phyloP scores from a whole-genome alignment of 2,329 filamentous ascomycete genomes.

The Fusarium sp. region DNA sequence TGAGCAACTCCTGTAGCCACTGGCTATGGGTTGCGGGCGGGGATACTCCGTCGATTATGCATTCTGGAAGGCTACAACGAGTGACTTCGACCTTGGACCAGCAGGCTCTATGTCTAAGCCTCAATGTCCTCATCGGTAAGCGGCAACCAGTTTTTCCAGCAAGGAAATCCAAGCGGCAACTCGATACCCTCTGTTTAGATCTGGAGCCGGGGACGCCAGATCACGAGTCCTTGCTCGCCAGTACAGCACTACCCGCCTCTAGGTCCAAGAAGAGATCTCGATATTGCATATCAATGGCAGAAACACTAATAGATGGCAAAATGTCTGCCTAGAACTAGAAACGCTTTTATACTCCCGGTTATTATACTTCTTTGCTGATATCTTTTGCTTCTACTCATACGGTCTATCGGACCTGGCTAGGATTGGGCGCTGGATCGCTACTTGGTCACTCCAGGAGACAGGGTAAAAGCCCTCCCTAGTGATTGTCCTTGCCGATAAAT shows the following conservation, averaged over 20 bases:
- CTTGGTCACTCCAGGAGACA: neutral
- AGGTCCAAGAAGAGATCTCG: neutral
- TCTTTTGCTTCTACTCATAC: constrained; percentile 9
- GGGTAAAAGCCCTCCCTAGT: neutral
- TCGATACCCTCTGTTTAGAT: neutral
- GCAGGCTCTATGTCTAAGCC: constrained; percentile 1
- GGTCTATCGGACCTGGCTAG: constrained; percentile 10
- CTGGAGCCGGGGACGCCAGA: neutral
- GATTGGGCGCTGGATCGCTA: constrained; percentile 16
- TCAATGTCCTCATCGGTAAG: constrained; percentile 1
- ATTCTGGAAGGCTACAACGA: constrained; percentile 3
- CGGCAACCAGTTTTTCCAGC: neutral
- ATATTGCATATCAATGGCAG: neutral
- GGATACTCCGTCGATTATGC: neutral
- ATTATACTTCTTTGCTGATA: constrained; percentile 10
- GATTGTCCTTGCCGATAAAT: neutral
- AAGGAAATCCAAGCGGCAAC: neutral
- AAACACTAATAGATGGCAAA: neutral
- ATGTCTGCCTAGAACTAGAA: neutral
- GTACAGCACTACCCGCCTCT: neutral
- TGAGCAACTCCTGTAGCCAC: constrained; percentile 1
- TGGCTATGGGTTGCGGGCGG: constrained; percentile 1
- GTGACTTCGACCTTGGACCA: neutral
- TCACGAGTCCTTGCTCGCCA: neutral
- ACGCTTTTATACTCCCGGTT: constrained; percentile 1